Evolutionary conservation across 768 basidiomycete genomes (phyloP).

Genomic region (Podaxis mareebaensis): DNA sequence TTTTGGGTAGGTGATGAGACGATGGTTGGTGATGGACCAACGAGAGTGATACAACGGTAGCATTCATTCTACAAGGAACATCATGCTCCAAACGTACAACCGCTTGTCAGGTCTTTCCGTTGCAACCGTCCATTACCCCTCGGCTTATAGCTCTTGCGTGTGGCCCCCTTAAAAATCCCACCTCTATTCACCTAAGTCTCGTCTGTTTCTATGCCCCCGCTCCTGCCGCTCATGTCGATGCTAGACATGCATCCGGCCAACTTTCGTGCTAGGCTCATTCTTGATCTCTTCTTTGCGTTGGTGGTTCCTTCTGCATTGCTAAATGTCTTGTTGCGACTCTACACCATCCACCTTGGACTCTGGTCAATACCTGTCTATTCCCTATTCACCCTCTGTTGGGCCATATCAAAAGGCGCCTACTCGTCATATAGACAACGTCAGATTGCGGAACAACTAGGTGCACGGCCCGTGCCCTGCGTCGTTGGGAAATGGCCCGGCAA

Average conservation of each 20-base stretch:
- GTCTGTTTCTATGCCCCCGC: background rate
- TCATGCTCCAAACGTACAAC: constrained; percentile 12
- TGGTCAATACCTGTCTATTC: constrained; percentile 38
- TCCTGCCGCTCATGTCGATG: background rate
- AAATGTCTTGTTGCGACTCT: constrained; percentile 26
- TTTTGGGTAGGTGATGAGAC: background rate
- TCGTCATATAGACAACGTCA: constrained; percentile 35
- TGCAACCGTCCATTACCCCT: constrained; percentile 3
- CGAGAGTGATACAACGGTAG: constrained; percentile 5
- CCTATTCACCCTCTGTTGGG: constrained; percentile 42
- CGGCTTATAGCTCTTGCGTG: constrained; percentile 7
- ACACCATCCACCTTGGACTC: constrained; percentile 34
- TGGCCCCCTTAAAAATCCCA: background rate
- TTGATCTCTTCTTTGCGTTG: constrained; percentile 15
- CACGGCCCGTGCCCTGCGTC: constrained; percentile 54
- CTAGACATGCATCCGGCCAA: constrained; percentile 14
- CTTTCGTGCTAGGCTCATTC: constrained; percentile 18
- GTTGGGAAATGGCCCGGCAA: constrained; percentile 80
- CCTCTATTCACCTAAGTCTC: background rate
- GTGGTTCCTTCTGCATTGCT: constrained; percentile 15
- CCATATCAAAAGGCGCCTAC: constrained; percentile 35
- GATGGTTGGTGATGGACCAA: background rate
- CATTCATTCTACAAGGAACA: constrained; percentile 14
- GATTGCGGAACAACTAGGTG: constrained; percentile 50
- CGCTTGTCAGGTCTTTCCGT: constrained; percentile 15